Evolutionary conservation across 2,329 filamentous ascomycete genomes (phyloP).

Genomic region (Aspergillus fumigatiaffinis): DNA sequence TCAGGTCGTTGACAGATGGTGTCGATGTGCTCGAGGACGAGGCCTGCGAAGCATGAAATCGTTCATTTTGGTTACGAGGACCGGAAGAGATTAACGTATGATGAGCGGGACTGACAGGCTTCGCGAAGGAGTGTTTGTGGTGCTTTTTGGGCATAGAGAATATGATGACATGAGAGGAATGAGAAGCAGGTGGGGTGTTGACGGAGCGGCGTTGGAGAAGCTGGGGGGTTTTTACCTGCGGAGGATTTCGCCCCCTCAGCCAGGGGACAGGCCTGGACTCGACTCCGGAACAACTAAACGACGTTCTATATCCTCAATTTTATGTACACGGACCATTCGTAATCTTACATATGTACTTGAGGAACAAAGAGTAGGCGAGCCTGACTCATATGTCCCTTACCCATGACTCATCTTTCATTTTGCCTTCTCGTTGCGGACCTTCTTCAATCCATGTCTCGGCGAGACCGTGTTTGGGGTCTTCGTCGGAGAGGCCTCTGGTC

Average conservation of each 20-base stretch:
- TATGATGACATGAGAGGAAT: slow-evolving; percentile 6
- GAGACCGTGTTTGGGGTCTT: slow-evolving; percentile 70
- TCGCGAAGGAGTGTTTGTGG: slow-evolving; percentile 34
- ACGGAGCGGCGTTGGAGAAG: slow-evolving; percentile 2
- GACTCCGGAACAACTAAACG: neutral
- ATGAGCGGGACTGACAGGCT: slow-evolving; percentile 40
- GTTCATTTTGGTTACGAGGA: slow-evolving; percentile 24
- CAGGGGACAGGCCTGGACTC: neutral
- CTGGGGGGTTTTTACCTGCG: neutral
- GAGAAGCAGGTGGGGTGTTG: slow-evolving; percentile 2
- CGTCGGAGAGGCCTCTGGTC: slow-evolving; percentile 69
- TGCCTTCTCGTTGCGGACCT: slow-evolving; percentile 51
- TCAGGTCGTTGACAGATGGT: slow-evolving; percentile 46
- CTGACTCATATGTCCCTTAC: slow-evolving; percentile 52
- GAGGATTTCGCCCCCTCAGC: neutral
- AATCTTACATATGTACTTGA: neutral
- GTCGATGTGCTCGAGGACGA: slow-evolving; percentile 20
- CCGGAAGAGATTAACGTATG: slow-evolving; percentile 34
- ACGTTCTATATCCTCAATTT: neutral
- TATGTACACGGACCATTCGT: neutral
- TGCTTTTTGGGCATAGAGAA: slow-evolving; percentile 47
- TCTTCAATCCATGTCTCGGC: slow-evolving; percentile 75
- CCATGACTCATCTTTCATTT: slow-evolving; percentile 59
- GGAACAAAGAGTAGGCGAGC: neutral
- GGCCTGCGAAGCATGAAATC: slow-evolving; percentile 14